Evolutionary conservation across 139 green algal species (phyloP).

Genomic region (Ettlia oleoabundans): DNA sequence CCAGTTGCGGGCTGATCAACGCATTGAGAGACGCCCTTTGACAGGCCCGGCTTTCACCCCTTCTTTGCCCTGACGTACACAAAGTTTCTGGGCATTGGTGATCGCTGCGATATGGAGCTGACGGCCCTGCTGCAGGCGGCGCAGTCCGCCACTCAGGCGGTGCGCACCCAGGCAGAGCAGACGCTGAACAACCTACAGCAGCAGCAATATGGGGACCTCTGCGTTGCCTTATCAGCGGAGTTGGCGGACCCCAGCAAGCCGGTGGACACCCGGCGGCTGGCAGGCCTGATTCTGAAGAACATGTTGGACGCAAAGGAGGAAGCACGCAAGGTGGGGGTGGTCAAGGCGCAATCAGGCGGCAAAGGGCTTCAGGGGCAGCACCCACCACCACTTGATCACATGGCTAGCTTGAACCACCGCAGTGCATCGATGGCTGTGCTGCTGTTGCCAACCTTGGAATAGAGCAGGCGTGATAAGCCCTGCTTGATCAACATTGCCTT

Average conservation of each 20-base stretch:
- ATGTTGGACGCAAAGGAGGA: conserved; percentile 88
- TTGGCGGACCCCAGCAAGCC: conserved; percentile 80
- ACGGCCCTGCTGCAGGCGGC: conserved; percentile 68
- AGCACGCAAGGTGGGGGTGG: conserved; percentile 69
- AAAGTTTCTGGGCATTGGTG: not conserved
- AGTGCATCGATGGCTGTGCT: too few species aligned
- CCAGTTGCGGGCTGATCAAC: too few species aligned
- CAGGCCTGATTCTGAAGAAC: conserved; percentile 98
- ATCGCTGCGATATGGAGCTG: conserved; percentile 25
- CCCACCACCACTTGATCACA: conserved; percentile 6
- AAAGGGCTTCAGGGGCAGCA: not conserved
- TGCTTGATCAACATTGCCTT: too few species aligned
- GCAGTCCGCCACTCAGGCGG: conserved; percentile 73
- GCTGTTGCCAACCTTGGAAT: not conserved
- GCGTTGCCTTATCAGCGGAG: conserved; percentile 80
- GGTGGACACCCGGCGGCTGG: conserved; percentile 76
- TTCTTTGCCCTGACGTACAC: not conserved
- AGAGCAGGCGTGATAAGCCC: not conserved
- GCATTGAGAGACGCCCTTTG: too few species aligned
- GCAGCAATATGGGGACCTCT: conserved; percentile 75
- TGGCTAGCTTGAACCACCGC: not conserved
- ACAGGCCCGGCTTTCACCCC: not conserved
- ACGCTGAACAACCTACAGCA: conserved; percentile 82
- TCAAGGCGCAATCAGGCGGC: not conserved
- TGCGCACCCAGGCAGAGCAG: conserved; percentile 82